Evolutionary conservation across 805 yeast genomes (phyloP).

Genomic region (Wickerhamomyces chaumierensis): DNA sequence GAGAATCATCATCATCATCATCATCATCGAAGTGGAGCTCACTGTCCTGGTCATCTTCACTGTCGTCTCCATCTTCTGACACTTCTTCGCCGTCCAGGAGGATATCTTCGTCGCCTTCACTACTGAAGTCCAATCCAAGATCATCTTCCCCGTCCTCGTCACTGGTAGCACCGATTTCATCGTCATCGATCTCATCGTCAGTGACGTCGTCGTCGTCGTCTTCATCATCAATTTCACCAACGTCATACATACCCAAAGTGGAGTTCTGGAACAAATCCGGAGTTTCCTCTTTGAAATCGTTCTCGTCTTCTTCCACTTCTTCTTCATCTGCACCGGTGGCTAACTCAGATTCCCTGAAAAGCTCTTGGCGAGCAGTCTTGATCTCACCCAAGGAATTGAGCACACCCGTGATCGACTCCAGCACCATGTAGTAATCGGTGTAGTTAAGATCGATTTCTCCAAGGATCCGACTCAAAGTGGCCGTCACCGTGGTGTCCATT

Average conservation of each 20-base stretch:
- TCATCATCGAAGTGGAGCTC: constrained; percentile 11
- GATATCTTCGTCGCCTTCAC: constrained; percentile 22
- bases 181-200: constrained; percentile 37
- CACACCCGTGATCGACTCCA: constrained; percentile 49
- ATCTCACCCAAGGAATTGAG: constrained; percentile 45
- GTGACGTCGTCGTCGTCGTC: constrained; percentile 53
- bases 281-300: constrained; percentile 52
- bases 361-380: constrained; percentile 43
- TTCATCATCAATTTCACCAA: constrained; percentile 57
- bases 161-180: constrained; percentile 20
- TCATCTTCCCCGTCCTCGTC: constrained; percentile 24
- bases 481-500: constrained; percentile 58
- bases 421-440: constrained; percentile 50
- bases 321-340: constrained; percentile 39
- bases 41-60: constrained; percentile 9
- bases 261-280: constrained; percentile 82
- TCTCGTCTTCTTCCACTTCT: constrained; percentile 42
- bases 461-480: constrained; percentile 45
- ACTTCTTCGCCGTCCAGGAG: constrained; percentile 18
- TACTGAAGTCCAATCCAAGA: constrained; percentile 14
- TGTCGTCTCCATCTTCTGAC: constrained; percentile 9
- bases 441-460: constrained; percentile 64
- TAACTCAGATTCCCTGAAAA: constrained; percentile 33
- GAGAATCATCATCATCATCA: constrained; percentile 9
- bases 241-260: constrained; percentile 89